phyloP scores from a whole-genome alignment of 208 protist species.

The Leishmania braziliensis region DNA sequence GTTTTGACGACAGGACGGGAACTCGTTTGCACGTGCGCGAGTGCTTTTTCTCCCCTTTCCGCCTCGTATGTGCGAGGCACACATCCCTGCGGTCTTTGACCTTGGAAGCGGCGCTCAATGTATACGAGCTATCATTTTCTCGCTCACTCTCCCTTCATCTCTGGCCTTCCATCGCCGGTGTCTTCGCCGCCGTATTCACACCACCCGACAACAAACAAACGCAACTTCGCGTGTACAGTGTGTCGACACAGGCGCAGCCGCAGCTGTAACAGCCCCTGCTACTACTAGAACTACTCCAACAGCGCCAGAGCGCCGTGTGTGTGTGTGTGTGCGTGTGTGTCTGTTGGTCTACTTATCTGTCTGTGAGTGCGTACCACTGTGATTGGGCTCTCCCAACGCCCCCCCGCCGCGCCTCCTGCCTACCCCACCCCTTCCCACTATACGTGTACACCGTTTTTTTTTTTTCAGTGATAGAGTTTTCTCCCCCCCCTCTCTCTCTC shows the following conservation, averaged over 20 bases:
- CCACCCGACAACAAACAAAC: not conserved
- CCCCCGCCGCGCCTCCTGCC: not conserved
- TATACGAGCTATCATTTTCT: not conserved
- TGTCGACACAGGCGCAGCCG: not conserved
- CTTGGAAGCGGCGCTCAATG: not conserved
- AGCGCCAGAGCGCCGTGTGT: not conserved
- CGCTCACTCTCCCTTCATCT: not conserved
- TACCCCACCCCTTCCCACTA: not conserved
- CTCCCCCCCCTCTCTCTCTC: not conserved
- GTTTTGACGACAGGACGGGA: not conserved
- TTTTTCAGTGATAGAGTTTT: not conserved
- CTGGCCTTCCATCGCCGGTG: not conserved
- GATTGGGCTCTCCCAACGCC: not conserved
- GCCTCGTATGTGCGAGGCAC: not conserved
- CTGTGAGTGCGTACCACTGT: not conserved
- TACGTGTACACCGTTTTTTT: not conserved
- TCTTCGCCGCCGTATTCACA: not conserved
- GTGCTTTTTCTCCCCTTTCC: not conserved
- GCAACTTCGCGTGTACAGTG: not conserved
- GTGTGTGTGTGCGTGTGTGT: not conserved
- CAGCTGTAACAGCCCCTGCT: not conserved
- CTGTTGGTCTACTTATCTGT: not conserved
- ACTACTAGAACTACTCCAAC: not conserved
- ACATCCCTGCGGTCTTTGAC: not conserved
- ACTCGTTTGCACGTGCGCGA: not conserved